These are phyloP conservation scores for Quercus tomentella DNA, from an alignment of 331 rosid species.

Conservation along the genomic window DNA sequence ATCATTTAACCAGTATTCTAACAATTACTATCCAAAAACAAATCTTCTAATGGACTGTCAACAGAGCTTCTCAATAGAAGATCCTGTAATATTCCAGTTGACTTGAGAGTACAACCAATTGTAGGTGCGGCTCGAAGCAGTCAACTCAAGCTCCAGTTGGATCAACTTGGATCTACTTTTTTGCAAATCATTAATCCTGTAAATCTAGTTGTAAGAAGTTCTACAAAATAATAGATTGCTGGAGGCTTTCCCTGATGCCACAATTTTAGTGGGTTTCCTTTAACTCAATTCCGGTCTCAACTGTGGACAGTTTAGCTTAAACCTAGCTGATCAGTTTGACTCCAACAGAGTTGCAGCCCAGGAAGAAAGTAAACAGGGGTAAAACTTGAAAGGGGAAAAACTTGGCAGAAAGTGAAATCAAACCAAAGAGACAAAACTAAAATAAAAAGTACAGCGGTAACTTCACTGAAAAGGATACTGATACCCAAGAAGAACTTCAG, in stretches of 20 bases:
- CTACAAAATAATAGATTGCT: background rate
- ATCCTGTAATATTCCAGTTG: background rate
- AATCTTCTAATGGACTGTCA: background rate
- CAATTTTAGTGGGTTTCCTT: background rate
- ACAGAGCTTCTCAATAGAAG: background rate
- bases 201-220: background rate
- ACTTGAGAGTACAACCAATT: background rate
- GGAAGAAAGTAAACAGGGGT: background rate
- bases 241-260: background rate
- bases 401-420: background rate
- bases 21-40: background rate
- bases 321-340: background rate
- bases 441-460: slow-evolving; percentile 1
- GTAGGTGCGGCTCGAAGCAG: no score
- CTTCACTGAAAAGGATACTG: slow-evolving; percentile 77
- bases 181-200: background rate
- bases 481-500: slow-evolving; percentile 98
- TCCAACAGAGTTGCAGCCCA: background rate
- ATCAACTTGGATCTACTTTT: background rate
- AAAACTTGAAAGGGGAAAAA: background rate
- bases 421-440: background rate
- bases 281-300: background rate
- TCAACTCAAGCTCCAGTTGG: background rate
- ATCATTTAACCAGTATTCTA: no score
- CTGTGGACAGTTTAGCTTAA: background rate